Base-by-base conservation (phyloP, 2,329 filamentous ascomycete species). In the Fusarium heterosporum region DNA sequence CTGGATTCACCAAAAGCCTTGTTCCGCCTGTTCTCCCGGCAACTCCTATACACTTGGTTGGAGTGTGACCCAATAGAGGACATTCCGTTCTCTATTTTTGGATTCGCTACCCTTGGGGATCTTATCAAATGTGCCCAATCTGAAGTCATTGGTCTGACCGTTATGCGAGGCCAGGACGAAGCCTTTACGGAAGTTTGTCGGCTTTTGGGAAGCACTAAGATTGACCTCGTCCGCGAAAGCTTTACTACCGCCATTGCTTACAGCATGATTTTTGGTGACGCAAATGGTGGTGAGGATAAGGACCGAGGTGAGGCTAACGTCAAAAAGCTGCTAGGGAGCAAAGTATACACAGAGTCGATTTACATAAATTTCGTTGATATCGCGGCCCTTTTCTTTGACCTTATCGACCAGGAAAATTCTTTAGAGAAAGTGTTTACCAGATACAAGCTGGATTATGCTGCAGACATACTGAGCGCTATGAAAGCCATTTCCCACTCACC, bases 11-110 rank as follows among this genome's bases (percentile, higher is more conserved):
- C 93, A 0, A 87, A 84, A 69, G 85, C 90, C 32, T 80, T 99
- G 1, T 97, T 99, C 74, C 82, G 83, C 8, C 82, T 98, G 1
- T 99, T 98, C 74, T 89, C 93, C 8, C 89, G 94, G 3, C 96
- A 99, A 73, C 83, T 99, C 8, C 81, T 98, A 4, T 97, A 93
- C 74, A 97, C 93, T 0, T 99, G 94, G 95, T 86, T 96, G 5
- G 88, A 93, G 64, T 80, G 80, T 1, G 86, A 90, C 59, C 78
- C 81, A 2, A 81, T 97, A 9, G 82, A 85, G n/a, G 83, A 87
- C 5, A 91, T 99, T 47, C 95, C 96, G 0, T 97, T 87, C 73
- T 81, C 84, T n/a, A 91, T 96, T 3, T 99, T 99, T 76, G 90
- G 89, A 2, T 99, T 96, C 73, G 59, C 78, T 2, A 87, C 79